Conservation (phyloP, 116 monocot genomes). For the Dioscorea cayenensis region DNA sequence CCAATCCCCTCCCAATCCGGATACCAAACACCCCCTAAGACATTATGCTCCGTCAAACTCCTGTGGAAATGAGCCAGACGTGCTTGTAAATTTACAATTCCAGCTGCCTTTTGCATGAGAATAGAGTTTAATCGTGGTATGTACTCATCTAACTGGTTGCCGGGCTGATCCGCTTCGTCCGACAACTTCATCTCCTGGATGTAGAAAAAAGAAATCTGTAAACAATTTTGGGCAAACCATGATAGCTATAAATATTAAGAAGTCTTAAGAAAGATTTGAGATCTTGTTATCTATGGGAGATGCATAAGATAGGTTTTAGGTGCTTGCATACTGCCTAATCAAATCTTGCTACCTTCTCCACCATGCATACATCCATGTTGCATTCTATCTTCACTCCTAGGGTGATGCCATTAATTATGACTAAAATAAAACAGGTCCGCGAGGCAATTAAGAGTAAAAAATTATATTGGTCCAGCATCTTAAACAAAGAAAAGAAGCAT, state of each 20-base stretch:
- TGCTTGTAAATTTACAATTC: conserved; percentile 62
- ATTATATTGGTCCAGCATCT: too few species aligned
- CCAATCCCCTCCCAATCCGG: too few species aligned
- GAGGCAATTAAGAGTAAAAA: background rate
- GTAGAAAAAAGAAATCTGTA: background rate
- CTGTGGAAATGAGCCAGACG: conserved; percentile 76
- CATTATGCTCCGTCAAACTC: conserved; percentile 71
- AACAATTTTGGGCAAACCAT: background rate
- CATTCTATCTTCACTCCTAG: background rate
- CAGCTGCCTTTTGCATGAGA: conserved; percentile 79
- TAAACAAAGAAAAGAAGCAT: too few species aligned
- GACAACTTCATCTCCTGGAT: conserved; percentile 82
- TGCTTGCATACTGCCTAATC: too few species aligned
- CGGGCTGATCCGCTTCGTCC: conserved; percentile 88
- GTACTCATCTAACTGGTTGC: conserved; percentile 80
- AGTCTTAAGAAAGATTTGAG: too few species aligned
- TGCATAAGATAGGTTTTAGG: too few species aligned
- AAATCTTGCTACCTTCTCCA: too few species aligned
- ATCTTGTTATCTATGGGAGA: too few species aligned
- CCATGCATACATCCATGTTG: background rate
- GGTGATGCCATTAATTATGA: too few species aligned
- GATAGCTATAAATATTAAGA: too few species aligned
- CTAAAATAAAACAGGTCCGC: too few species aligned
- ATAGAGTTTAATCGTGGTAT: conserved; percentile 56
- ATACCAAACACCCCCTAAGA: conserved; percentile 79